Conservation (phyloP, 2,329 filamentous ascomycete genomes). For the Bipolaris cookei region DNA sequence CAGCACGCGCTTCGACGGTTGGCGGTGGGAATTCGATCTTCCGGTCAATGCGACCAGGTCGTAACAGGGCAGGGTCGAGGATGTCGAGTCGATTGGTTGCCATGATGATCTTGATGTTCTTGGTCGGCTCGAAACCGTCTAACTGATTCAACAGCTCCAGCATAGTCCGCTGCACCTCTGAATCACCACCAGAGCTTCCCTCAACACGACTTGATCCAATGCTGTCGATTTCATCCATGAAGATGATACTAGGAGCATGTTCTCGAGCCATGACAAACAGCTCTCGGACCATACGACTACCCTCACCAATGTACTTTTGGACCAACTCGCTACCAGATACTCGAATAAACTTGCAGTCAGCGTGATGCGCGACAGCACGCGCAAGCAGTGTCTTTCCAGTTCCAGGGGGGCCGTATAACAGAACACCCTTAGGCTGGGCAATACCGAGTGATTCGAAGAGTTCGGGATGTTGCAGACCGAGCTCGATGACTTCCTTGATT, state of each 20-base stretch:
- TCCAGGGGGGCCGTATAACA: slow-evolving; percentile 94
- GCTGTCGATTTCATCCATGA: slow-evolving; percentile 99
- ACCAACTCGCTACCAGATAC: slow-evolving; percentile 96
- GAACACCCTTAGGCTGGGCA: slow-evolving; percentile 94
- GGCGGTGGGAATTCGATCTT: slow-evolving; percentile 99
- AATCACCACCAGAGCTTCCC: slow-evolving; percentile 92
- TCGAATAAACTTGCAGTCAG: slow-evolving; percentile 98
- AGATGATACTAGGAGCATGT: slow-evolving; percentile 97
- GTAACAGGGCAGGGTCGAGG: slow-evolving; percentile 89
- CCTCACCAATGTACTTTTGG: slow-evolving; percentile 99
- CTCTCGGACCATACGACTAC: slow-evolving; percentile 97
- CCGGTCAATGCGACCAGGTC: slow-evolving; percentile 96
- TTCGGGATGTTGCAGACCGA: slow-evolving; percentile 97
- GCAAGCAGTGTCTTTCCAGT: slow-evolving; percentile 97
- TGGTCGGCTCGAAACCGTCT: slow-evolving; percentile 97
- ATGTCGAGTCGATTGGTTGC: slow-evolving; percentile 98
- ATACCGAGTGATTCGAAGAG: slow-evolving; percentile 99
- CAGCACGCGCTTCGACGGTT: slow-evolving; percentile 92
- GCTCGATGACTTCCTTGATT: slow-evolving; percentile 99
- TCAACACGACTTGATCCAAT: slow-evolving; percentile 98
- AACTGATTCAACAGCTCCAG: slow-evolving; percentile 97
- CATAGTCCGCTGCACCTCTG: slow-evolving; percentile 98
- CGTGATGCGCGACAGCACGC: slow-evolving; percentile 95
- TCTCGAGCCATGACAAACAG: slow-evolving; percentile 99
- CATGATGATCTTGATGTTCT: slow-evolving; percentile 99